Evolutionary conservation across 306 rosid species (phyloP).

Genomic region (Fagus crenata): DNA sequence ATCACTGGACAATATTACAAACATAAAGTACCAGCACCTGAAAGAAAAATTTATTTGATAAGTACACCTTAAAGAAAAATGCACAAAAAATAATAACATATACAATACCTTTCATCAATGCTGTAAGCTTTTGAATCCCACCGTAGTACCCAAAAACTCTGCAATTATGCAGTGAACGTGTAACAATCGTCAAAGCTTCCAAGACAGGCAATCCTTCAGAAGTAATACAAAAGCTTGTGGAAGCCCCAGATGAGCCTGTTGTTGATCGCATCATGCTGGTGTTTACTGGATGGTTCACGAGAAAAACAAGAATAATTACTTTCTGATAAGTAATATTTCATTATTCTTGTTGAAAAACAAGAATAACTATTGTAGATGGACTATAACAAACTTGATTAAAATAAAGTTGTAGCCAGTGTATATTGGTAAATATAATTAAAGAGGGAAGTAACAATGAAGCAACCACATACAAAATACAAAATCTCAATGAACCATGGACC

Average conservation of each 20-base stretch:
- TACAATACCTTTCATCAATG: constrained; percentile 84
- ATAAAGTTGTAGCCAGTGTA: neutral
- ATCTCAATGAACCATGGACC: too few species aligned
- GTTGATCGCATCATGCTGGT: constrained; percentile 47
- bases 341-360: constrained; percentile 5
- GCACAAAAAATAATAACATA: neutral
- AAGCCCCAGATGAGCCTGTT: constrained; percentile 59
- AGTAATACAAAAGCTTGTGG: constrained; percentile 55
- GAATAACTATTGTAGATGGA: constrained; percentile 32
- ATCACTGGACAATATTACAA: neutral
- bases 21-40: constrained; percentile 1
- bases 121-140: constrained; percentile 88
- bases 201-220: constrained; percentile 76
- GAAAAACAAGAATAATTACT: constrained; percentile 22
- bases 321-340: too few species aligned
- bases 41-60: neutral
- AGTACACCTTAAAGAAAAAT: neutral
- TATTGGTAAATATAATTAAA: neutral
- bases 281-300: constrained; percentile 57
- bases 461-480: neutral
- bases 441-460: neutral
- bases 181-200: constrained; percentile 71
- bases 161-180: constrained; percentile 84
- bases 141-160: constrained; percentile 86
- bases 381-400: constrained; percentile 7